Evolutionary conservation across 106 monocot species (phyloP).

Genomic region (Triglochin maritima): DNA sequence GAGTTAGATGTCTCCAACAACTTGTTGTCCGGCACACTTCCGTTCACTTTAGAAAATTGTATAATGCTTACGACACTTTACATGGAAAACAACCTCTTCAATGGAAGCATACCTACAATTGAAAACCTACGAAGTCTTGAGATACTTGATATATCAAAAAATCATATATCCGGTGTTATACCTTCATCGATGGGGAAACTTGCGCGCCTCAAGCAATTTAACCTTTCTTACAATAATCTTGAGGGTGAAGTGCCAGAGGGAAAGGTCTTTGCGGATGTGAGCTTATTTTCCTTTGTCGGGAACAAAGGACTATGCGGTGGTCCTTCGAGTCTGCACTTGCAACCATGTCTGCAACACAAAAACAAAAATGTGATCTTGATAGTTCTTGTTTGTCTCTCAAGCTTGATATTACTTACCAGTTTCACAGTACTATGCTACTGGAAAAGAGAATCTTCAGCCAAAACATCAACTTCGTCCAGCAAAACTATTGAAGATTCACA

Average conservation of each 20-base stretch:
- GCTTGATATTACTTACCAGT: too few relatives aligned
- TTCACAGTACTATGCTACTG: too few relatives aligned
- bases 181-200: not conserved
- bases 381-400: not conserved
- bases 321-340: not conserved
- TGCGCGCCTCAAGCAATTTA: not conserved
- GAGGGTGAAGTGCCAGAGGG: slow-evolving; percentile 5
- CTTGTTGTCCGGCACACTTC: slow-evolving; percentile 2
- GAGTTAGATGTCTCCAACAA: slow-evolving; percentile 4
- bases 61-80: not conserved
- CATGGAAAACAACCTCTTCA: slow-evolving; percentile 1
- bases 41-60: not conserved
- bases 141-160: slow-evolving; percentile 11
- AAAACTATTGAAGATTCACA: not conserved
- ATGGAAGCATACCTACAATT: slow-evolving; percentile 1
- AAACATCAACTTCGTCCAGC: not conserved
- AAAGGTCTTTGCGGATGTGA: not conserved
- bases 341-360: not conserved
- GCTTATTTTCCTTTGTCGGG: not conserved
- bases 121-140: not conserved
- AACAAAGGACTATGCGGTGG: slow-evolving; percentile 11
- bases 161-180: slow-evolving; percentile 4
- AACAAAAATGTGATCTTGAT: not conserved
- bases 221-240: slow-evolving; percentile 16
- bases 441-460: too few relatives aligned